A percentile compares a stretch with the other conserved stretches of the same genome.
Conservation (phyloP, 2,329 filamentous ascomycete genomes). For the Neopestalotiopsis sp. region DNA sequence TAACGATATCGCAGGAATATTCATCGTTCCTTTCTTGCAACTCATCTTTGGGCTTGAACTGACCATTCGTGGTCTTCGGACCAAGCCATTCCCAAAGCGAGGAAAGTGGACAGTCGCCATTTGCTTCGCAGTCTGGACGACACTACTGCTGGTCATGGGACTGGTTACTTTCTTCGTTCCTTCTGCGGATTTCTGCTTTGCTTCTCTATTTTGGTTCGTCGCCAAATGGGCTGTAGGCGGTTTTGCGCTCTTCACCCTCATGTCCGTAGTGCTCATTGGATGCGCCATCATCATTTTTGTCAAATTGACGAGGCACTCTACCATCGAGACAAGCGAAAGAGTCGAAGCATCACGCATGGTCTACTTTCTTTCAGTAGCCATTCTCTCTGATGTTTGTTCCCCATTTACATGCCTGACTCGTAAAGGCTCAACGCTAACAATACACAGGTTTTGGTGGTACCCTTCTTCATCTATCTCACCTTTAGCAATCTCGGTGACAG, state of each 20-base stretch:
- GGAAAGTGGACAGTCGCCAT: constrained; percentile 65
- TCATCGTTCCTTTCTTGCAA: constrained; percentile 70
- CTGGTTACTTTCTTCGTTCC: constrained; percentile 61
- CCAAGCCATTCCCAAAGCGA: constrained; percentile 61
- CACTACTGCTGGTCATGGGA: constrained; percentile 61
- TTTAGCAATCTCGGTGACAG: constrained; percentile 45
- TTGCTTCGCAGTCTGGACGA: constrained; percentile 57
- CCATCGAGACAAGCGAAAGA: constrained; percentile 64
- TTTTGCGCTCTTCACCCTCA: constrained; percentile 57
- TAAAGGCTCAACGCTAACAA: constrained; percentile 31
- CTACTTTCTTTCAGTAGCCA: constrained; percentile 66
- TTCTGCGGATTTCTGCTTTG: constrained; percentile 67
- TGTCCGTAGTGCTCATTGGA: constrained; percentile 56
- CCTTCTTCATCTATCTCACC: constrained; percentile 67
- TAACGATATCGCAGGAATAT: constrained; percentile 57
- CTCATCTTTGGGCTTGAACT: constrained; percentile 70
- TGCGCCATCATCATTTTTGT: constrained; percentile 61
- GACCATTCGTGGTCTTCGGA: constrained; percentile 58
- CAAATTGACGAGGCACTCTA: constrained; percentile 58
- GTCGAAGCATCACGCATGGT: constrained; percentile 72
- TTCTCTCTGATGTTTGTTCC: constrained; percentile 61
- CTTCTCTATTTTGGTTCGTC: constrained; percentile 72
- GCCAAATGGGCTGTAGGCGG: constrained; percentile 63
- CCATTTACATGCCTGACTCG: neutral
- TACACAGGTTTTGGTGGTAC: constrained; percentile 60